Evolutionary conservation across 257 asterid genomes (phyloP), one percentile per base, ranked within the genome.

Genomic region (Lycium barbarum): DNA sequence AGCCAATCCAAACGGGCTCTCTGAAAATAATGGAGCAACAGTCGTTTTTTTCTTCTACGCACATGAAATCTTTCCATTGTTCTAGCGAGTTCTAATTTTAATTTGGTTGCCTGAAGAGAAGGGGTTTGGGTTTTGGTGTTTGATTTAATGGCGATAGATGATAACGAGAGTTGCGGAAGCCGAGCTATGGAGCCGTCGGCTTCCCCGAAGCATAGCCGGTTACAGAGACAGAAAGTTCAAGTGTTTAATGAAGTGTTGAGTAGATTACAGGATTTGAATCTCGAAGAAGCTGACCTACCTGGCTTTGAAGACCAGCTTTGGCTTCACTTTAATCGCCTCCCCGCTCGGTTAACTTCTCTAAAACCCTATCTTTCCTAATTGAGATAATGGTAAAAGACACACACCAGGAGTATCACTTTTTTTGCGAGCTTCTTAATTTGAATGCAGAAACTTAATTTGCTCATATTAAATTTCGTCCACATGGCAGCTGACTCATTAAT

Each of bases 261-360:
- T 57, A 85, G 91, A 38, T 88, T 90, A 55, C 91, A 87, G 63
- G 87, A 88, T 65, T 87, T 85, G 89, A 90, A 85, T 88, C 81
- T 22, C 59, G 86, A 82, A 3, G 92, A 88, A 61, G 83, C 83
- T 36, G 82, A 84, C 14, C 88, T 88, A 26, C 91, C 92, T 17
- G 91, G 90, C 72, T 90, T 88, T 72, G 92, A 88, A 49, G 91
- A 90, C 81, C 90, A 88, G 88, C 88, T 90, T 47, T 90, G 91
- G 92, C 86, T 68, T 65, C 92, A 90, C 78, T 90, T 90, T 84
- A 87, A 88, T 53, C 91, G 92, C 81, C 88, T 90, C 2, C 92
- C 90, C 22, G 84, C 90, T 20, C 80, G 90, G 90, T 88, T 26
- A 35, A 78, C 13, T 3, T 54, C 80, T 63, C 3, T 49, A 57